Base-by-base conservation (phyloP, 352 stramenopile species). In the Pythium folliculosum region DNA sequence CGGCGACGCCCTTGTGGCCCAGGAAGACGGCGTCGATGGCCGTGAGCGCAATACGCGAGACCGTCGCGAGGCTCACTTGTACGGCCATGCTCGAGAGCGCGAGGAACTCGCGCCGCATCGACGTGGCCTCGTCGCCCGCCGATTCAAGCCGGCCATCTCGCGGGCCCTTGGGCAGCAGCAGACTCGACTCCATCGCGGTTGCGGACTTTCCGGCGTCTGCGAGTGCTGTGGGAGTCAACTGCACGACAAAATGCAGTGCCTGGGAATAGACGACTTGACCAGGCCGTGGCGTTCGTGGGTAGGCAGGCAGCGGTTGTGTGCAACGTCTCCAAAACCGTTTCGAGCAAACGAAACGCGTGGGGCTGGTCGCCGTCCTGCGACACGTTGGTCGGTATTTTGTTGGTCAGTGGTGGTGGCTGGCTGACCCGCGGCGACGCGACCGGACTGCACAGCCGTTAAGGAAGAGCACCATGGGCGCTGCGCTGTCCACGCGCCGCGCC, bases 1-100 rank as follows among this genome's bases (percentile, higher is more conserved):
- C 72, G 37, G 86, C 75, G 17, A 89, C 72, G 14, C 88, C 88
- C n/a, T 94, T 64, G 61, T 95, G 85, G 3, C 88, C 88, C 10
- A 95, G 67, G 63, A 94, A 94, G 17, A 89, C 71, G 17, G 81
- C 78, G 72, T 94, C 83, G 52, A 93, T 91, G 19, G 87, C 80
- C 7, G 78, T 80, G 50, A 92, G 77, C 25, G 76, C 73, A 64
- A 86, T 78, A n/a, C 82, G 73, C 3, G 82, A 82, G 45, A 92
- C 60, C 13, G 80, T 90, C 30, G 77, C 75, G 51, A 91, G 69
- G 56, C 80, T 89, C 65, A 91, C 81, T 70, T 91, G 82, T 16
- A 72, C 68, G 17, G 81, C 82, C 82, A 91, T 91, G 45, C 25
- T 59, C 60, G 83, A 88, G 22, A 91, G 75, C 21, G 77, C 74